phyloP scores from a whole-genome alignment of 345 rosid genomes.

The Cardamine resedifolia region DNA sequence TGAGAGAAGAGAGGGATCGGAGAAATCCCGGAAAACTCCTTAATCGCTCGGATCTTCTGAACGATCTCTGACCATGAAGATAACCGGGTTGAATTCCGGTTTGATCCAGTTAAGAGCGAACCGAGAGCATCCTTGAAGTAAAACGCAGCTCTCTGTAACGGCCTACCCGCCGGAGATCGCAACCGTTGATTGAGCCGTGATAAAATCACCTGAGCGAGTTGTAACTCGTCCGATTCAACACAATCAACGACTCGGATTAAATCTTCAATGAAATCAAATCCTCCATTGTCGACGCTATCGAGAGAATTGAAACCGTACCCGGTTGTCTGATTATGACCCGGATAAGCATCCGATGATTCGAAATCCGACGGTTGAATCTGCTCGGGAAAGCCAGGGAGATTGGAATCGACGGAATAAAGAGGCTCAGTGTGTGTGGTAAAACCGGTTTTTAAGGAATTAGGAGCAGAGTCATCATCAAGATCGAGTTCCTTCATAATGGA shows the following conservation, averaged over 20 bases:
- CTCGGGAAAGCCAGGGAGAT: slow-evolving; percentile 40
- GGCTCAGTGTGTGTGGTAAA: not conserved
- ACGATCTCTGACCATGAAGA: slow-evolving; percentile 73
- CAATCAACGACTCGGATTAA: slow-evolving; percentile 77
- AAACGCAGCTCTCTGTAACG: slow-evolving; percentile 83
- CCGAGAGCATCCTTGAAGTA: slow-evolving; percentile 87
- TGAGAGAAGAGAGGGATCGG: slow-evolving; percentile 93
- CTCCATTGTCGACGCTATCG: slow-evolving; percentile 32
- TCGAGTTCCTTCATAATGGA: slow-evolving; percentile 81
- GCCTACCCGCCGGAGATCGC: slow-evolving; percentile 63
- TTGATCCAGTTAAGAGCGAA: slow-evolving; percentile 50
- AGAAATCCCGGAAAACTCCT: slow-evolving; percentile 68
- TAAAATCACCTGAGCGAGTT: slow-evolving; percentile 69
- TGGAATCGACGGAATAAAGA: slow-evolving; percentile 33
- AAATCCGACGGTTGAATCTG: slow-evolving; percentile 48
- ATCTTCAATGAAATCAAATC: slow-evolving; percentile 71
- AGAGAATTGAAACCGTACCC: slow-evolving; percentile 33
- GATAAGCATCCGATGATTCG: slow-evolving; percentile 46
- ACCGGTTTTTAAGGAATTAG: slow-evolving; percentile 24
- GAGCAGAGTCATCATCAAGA: slow-evolving; percentile 57
- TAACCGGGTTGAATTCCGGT: slow-evolving; percentile 42
- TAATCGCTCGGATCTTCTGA: slow-evolving; percentile 67
- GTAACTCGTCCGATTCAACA: slow-evolving; percentile 75
- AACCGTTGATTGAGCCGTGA: slow-evolving; percentile 75
- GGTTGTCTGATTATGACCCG: slow-evolving; percentile 33